These are phyloP conservation scores for Cunninghamia lanceolata DNA, from an alignment of 75 land plant genomes.

Conservation along the genomic window DNA sequence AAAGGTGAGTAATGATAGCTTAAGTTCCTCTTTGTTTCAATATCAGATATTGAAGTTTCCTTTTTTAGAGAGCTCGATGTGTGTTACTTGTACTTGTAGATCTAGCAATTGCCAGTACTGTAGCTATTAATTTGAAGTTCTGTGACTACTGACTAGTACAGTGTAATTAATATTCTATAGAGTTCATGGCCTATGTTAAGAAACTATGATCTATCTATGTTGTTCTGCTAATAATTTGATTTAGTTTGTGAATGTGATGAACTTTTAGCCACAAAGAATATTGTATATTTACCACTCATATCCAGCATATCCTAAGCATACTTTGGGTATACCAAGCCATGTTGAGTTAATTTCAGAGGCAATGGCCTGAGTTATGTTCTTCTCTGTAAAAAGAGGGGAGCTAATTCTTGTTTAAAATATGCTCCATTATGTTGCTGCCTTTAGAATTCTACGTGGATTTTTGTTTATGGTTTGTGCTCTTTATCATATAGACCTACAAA, in stretches of 20 bases:
- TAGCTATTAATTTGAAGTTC: not conserved
- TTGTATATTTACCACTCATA: no score
- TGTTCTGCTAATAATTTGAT: no score
- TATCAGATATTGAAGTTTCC: not conserved
- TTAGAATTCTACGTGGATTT: not conserved
- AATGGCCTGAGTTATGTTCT: not conserved
- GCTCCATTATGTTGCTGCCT: not conserved
- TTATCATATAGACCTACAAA: not conserved
- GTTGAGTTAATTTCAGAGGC: not conserved
- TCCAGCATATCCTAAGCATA: not conserved
- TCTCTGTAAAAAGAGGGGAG: not conserved
- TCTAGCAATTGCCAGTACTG: no score
- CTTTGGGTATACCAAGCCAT: not conserved
- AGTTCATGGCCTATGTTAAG: no score
- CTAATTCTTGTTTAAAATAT: not conserved
- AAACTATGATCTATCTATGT: no score
- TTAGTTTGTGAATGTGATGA: no score
- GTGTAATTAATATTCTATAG: no score
- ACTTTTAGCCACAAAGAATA: no score
- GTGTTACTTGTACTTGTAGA: no score
- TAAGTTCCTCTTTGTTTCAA: not conserved
- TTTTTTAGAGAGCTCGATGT: not conserved
- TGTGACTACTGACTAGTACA: not conserved
- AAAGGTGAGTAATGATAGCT: slow-evolving; percentile 18
- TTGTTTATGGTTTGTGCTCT: not conserved